Evolutionary conservation across 805 yeast genomes (phyloP), one percentile per base, ranked within the genome.

Genomic region (Priceomyces haplophilus): DNA sequence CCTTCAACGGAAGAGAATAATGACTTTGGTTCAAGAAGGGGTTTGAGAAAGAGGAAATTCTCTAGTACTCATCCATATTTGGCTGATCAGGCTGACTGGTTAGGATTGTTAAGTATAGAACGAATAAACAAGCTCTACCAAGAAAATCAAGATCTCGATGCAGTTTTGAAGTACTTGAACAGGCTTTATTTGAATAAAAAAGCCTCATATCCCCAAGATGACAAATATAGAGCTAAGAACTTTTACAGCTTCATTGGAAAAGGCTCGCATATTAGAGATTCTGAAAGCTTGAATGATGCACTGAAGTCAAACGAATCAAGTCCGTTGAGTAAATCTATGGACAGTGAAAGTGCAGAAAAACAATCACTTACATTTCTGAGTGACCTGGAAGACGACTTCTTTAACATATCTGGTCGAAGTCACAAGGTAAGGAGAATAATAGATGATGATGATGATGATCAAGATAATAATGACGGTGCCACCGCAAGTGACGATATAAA

Each of bases 51-150:
- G 48, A 52, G 76, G 20, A 71, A 65, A 19, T 71, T 71, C 42
- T 66, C 76, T 3, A 65, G 72, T 49, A 57, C 72, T 3, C 73
- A 69, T 50, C 76, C 76, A 1, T 71, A 71, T 46, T 47, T 71
- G 20, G 69, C 72, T 8, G 76, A 71, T 48, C 70, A 67, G 43
- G 74, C 74, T 3, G 71, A 69, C 42, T 71, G 69, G 59, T 54
- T 71, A 27, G 75, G 69, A 3, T 54, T 71, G 11, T 59, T 71
- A 3, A 57, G 62, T 32, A 46, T 56, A 10, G 65, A 61, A 34
- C 60, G 63, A 41, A 51, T 71, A 46, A 69, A 71, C 47, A 70
- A 67, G 19, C 45, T 71, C 40, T 69, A 65, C 50, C 57, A 55
- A 27, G 72, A 64, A 10, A 51, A 52, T 19, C 64, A 53, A 11